Percentiles rank a stretch among this genome's conserved stretches.
phyloP scores from a whole-genome alignment of 371 early-diverging fungal species.

The Mucor circinelloides region DNA sequence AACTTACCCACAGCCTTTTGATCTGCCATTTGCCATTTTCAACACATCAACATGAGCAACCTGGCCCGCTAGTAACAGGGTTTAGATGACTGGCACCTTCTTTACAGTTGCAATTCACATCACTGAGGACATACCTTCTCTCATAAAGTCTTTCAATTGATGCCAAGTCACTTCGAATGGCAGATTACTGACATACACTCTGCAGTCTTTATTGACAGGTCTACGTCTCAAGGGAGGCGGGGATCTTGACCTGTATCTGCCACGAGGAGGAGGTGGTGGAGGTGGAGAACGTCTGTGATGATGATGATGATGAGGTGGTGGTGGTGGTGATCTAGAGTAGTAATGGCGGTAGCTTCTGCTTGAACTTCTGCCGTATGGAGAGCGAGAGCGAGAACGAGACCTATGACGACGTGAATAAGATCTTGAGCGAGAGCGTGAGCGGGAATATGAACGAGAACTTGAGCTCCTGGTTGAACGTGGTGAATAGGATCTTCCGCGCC shows the following conservation, averaged over 20 bases:
- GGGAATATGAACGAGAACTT: slow-evolving; percentile 23
- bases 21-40: slow-evolving; percentile 58
- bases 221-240: slow-evolving; percentile 15
- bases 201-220: slow-evolving; percentile 15
- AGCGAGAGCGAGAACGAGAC: slow-evolving; percentile 16
- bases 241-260: slow-evolving; percentile 23
- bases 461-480: slow-evolving; percentile 24
- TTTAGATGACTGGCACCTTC: background rate
- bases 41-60: slow-evolving; percentile 75
- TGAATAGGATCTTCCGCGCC: slow-evolving; percentile 20
- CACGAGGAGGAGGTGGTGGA: slow-evolving; percentile 1
- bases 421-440: slow-evolving; percentile 24
- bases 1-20: slow-evolving; percentile 63
- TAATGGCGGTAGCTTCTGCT: slow-evolving; percentile 8
- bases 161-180: slow-evolving; percentile 64
- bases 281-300: slow-evolving; percentile 19
- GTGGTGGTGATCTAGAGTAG: slow-evolving; percentile 30
- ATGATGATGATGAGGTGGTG: slow-evolving; percentile 16
- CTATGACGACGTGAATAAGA: slow-evolving; percentile 20
- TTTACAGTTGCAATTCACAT: background rate
- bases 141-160: slow-evolving; percentile 80
- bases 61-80: slow-evolving; percentile 55
- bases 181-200: slow-evolving; percentile 68
- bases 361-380: slow-evolving; percentile 10
- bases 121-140: slow-evolving; percentile 67